Percentiles rank a stretch among this genome's conserved stretches.
Conservation (phyloP, 257 asterid genomes). For the Nicotiana otophora region DNA sequence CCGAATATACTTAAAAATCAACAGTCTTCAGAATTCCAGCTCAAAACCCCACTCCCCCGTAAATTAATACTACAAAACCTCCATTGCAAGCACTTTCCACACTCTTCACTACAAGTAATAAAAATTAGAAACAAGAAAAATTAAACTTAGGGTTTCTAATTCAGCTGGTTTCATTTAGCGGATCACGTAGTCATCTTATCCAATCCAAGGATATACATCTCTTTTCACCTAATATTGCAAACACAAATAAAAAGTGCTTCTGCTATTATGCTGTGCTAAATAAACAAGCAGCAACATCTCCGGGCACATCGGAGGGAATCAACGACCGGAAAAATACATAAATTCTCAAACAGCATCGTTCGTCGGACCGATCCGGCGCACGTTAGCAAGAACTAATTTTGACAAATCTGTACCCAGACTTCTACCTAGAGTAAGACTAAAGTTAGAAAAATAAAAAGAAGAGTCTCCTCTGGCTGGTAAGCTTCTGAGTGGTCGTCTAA, state of each 20-base stretch:
- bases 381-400: conserved; percentile 15
- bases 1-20: conserved; percentile 1
- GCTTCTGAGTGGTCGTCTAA: conserved; percentile 3
- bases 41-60: conserved; percentile 16
- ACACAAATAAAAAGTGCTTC: neutral
- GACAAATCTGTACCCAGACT: conserved; percentile 1
- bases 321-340: neutral
- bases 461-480: neutral
- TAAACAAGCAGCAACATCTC: neutral
- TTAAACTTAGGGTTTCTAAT: neutral
- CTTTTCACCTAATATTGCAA: neutral
- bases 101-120: neutral
- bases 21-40: neutral
- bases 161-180: neutral
- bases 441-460: conserved; percentile 5
- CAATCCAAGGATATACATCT: neutral
- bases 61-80: conserved; percentile 12
- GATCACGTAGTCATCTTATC: conserved; percentile 4
- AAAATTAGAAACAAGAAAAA: neutral
- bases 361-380: conserved; percentile 14
- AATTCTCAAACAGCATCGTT: neutral
- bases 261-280: neutral
- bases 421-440: neutral
- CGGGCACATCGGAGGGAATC: neutral
- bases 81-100: conserved; percentile 1